Evolutionary conservation across 768 basidiomycete species (phyloP), one percentile per base, ranked within the genome.

Genomic region (Stropharia rugosoannulata): DNA sequence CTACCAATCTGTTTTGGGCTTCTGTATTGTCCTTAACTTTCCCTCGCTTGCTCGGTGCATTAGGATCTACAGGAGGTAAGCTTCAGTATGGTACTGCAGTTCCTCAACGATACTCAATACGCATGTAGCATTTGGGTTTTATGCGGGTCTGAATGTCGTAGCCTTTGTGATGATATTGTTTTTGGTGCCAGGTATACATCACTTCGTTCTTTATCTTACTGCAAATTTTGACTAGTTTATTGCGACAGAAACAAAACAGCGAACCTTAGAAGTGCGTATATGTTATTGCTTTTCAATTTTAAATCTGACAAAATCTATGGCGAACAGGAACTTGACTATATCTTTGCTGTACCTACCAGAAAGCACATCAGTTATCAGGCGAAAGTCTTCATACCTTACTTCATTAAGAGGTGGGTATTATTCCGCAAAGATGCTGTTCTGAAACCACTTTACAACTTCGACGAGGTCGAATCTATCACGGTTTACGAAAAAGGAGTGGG

Each of bases 11-110:
- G 45, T 76, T 79, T 68, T 81, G 78, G 76, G 80, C 82, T 13
- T 75, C 81, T 11, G 76, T 83, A 12, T 67, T 84, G 15, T 76
- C 78, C 3, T 57, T 84, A 41, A 80, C 83, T 0, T 87, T 86
- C 79, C 86, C 86, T 27, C 75, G 80, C 22, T 68, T 88, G 50
- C 62, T 84, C 3, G 59, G 63, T 5, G 76, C 80, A 0, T 71
- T 86, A 57, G 73, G 69, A 13, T 59, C 66, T 15, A 56, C 68
- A 2, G 80, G 80, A 55, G 77, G 59, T 82, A 42, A 76, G 50
- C 3, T 29, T 36, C n/a, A 11, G 13, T 27, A 29, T 4, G 22
- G 22, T 10, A 35, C 29, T 27, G 13, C 16, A 12, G 6, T 77
- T 3, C 83, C 81, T 77, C 81, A 81, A 15, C 72, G 74, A 11